phyloP scores from a whole-genome alignment of 176 grass and related monocot genomes.

The Typha latifolia region DNA sequence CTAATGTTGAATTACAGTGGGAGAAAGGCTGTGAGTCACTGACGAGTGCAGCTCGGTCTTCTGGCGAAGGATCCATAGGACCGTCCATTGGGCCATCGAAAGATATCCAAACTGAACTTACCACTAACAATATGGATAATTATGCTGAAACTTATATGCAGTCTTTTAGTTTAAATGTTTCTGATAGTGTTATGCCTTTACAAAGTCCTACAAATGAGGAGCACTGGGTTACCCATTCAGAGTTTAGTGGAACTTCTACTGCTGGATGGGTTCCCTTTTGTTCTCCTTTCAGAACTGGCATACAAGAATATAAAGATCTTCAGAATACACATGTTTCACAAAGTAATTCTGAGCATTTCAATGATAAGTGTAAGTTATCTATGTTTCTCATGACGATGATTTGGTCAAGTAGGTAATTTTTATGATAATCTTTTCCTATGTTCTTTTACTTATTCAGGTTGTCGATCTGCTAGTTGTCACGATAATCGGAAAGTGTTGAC shows the following conservation, averaged over 20 bases:
- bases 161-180: constrained; percentile 55
- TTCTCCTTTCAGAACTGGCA: constrained; percentile 24
- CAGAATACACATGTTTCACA: constrained; percentile 6
- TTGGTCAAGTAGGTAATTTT: not conserved
- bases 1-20: constrained; percentile 58
- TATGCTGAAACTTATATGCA: constrained; percentile 46
- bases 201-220: constrained; percentile 83
- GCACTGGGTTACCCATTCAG: constrained; percentile 40
- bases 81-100: constrained; percentile 38
- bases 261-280: constrained; percentile 28
- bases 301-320: constrained; percentile 13
- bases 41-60: constrained; percentile 15
- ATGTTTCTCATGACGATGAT: constrained; percentile 6
- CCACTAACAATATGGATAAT: constrained; percentile 53
- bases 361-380: constrained; percentile 16
- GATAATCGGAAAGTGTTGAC: not conserved
- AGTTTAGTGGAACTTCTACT: constrained; percentile 24
- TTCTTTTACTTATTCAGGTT: not conserved
- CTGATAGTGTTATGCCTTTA: constrained; percentile 94
- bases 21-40: constrained; percentile 53
- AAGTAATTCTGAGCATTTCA: constrained; percentile 14
- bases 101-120: constrained; percentile 90
- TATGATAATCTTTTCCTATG: not conserved
- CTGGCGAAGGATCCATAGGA: constrained; percentile 28
- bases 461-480: not conserved